Evolutionary conservation across 108 stramenopile species (phyloP), one percentile per base, ranked within the genome.

Genomic region (Pseudonitzschia pungens): DNA sequence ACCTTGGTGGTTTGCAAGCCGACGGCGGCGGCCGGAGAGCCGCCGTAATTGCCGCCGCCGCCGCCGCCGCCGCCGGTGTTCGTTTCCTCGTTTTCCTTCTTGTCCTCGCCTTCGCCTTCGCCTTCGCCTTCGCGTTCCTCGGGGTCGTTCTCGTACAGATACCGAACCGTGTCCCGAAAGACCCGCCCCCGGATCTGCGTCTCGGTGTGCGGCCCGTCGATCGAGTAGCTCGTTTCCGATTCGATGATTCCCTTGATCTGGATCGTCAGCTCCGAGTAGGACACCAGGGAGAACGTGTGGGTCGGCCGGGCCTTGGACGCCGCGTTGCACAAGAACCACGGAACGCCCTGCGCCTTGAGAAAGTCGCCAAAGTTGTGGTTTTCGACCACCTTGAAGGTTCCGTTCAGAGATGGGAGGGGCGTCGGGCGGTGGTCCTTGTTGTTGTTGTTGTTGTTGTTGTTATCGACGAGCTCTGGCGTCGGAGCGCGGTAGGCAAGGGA

Each of bases 281-380:
- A 78, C 40, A 31, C 22, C 48, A 85, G 84, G 2, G 82, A 81
- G 18, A 87, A 75, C 0, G 51, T 42, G 59, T 87, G 84, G 18
- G 78, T 77, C 7, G 87, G 84, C 31, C 82, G 75, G 18, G 84
- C 84, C 62, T 73, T 59, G 63, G 83, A 76, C 26, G 84, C 87
- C 2, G 84, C 82, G 10, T 64, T 52, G 43, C 84, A 80, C 9
- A 83, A 43, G 14, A 77, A 76, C 80, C 84, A 83, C 48, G 82
- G 80, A 0, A 87, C 80, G n/a, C 87, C 87, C 65, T 87, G 87
- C 2, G 80, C 82, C 27, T 60, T 82, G 45, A 87, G 55, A 28
- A 87, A 80, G 20, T 58, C 75, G 29, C 81, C 84, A 68, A 83
- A 87, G 59, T 85, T 80, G 53, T 81, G 55, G 42, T 83, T 85